Conservation (phyloP, 768 basidiomycete genomes). For the Serendipita sp. region DNA sequence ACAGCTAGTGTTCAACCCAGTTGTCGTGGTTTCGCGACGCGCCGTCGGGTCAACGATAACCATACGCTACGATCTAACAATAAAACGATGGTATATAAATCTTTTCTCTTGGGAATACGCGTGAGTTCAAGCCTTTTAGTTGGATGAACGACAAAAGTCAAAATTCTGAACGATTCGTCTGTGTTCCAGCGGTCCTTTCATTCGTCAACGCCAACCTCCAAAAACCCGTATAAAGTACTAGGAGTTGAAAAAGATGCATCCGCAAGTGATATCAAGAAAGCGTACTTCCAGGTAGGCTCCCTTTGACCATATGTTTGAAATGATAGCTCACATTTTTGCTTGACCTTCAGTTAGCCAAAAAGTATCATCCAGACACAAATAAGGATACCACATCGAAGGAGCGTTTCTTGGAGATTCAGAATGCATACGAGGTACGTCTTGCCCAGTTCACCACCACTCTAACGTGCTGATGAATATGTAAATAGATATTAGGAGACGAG, state of each 20-base stretch:
- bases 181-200: conserved; percentile 58
- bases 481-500: conserved; percentile 80
- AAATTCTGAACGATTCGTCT: conserved; percentile 9
- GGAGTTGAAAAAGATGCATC: conserved; percentile 75
- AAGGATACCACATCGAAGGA: conserved; percentile 79
- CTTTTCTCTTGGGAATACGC: too few relatives aligned
- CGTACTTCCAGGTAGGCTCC: conserved; percentile 76
- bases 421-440: conserved; percentile 78
- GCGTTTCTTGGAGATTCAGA: conserved; percentile 92
- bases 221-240: conserved; percentile 82
- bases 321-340: neutral
- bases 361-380: conserved; percentile 96
- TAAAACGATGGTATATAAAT: too few relatives aligned
- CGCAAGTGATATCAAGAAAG: conserved; percentile 86
- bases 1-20: too few relatives aligned
- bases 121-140: too few relatives aligned
- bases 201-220: conserved; percentile 43
- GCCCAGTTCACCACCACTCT: neutral
- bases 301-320: conserved; percentile 4
- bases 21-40: too few relatives aligned
- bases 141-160: too few relatives aligned
- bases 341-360: conserved; percentile 66
- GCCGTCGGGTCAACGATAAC: too few relatives aligned
- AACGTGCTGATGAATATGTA: conserved; percentile 11
- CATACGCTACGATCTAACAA: too few relatives aligned